Conservation (phyloP, 2,329 filamentous ascomycete genomes). For the Huntiella savannae region DNA sequence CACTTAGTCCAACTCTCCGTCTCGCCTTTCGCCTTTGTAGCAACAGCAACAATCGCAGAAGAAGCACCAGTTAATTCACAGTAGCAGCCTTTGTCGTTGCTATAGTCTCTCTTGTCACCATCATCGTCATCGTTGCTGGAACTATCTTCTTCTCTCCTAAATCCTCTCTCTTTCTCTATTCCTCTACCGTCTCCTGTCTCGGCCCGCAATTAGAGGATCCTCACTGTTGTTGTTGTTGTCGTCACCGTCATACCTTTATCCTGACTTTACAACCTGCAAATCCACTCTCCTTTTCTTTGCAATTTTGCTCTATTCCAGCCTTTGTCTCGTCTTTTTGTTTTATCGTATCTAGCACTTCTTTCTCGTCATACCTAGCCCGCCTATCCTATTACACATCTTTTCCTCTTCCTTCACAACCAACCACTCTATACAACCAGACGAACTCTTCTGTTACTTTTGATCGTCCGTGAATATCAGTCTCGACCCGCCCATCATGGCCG, state of each 20-base stretch:
- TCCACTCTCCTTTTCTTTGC: background rate
- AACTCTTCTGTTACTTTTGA: too few species aligned
- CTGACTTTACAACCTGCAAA: too few species aligned
- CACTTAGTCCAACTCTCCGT: slow-evolving; percentile 3
- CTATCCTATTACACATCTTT: background rate
- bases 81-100: background rate
- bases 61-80: too few species aligned
- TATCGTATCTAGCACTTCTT: background rate
- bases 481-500: slow-evolving; percentile 17
- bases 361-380: background rate
- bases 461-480: background rate
- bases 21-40: slow-evolving; percentile 1
- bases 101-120: background rate
- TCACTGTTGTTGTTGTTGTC: background rate
- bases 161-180: too few species aligned
- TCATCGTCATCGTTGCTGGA: background rate
- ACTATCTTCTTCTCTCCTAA: too few species aligned
- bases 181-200: too few species aligned
- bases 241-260: background rate
- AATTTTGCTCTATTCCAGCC: background rate
- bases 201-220: background rate
- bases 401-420: background rate
- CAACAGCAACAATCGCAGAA: too few species aligned
- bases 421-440: background rate
- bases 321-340: background rate